Evolutionary conservation across 2,329 filamentous ascomycete species (phyloP), one percentile per base, ranked within the genome.

Genomic region (Microsporum canis): DNA sequence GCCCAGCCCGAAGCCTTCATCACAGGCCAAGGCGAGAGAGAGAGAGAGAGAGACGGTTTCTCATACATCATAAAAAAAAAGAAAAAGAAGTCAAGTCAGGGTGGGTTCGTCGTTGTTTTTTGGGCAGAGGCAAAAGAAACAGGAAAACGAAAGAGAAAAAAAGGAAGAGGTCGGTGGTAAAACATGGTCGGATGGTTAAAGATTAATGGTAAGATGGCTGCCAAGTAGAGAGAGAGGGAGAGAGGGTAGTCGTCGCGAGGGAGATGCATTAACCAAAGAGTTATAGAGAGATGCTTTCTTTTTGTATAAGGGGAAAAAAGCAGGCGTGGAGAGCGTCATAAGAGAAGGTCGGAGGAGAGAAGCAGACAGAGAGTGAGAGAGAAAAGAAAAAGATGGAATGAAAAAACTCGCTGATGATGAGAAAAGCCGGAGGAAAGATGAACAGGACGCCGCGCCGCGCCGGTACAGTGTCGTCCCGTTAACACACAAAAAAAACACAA

Each of bases 11-110:
- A 49, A 27, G 45, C 45, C 29, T 23, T 49, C 45, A 49, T 49
- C 45, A 49, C 45, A 49, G 45, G 53, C 5, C 45, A 49, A 27
- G 23, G 7, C 23, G 45, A 49, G 45, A 49, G 6, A 41, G 39
- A 43, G 39, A 41, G 39, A 43, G 39, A 43, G 39, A 43, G 45
- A 49, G 45, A 49, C 45, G 45, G 45, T 29, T 36, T 56, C 53
- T 56, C 53, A 31, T 56, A 56, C 53, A 56, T 56, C 53, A 56
- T 56, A n/a, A 56, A 34, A 33, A 55, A 14, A 36, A 36, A 29
- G 7, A 12, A 49, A 23, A 49, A 47, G 39, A 43, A 49, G 45
- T 12, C 38, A 39, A 39, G 38, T 10, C 38, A 39, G 38, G 39
- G 39, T n/a, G 45, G 45, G 17, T 49, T 31, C 27, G 29, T 55